A percentile compares a stretch with the other conserved stretches of the same genome.
Conservation (phyloP, 352 stramenopile genomes). For the Stramenopiles sp. region DNA sequence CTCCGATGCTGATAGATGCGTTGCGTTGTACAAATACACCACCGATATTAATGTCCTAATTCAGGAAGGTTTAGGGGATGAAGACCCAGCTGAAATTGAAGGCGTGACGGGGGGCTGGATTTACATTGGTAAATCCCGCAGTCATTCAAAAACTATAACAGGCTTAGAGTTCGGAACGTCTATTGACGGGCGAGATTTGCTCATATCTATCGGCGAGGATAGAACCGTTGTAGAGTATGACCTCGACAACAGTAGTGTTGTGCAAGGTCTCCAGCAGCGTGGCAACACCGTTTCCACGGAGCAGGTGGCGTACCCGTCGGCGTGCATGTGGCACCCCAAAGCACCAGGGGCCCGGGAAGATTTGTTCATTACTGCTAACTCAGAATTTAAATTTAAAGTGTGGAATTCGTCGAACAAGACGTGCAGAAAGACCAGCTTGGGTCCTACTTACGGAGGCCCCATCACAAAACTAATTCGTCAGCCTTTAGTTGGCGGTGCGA, state of each 20-base stretch:
- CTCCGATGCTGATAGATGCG: constrained; percentile 41
- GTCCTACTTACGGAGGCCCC: constrained; percentile 60
- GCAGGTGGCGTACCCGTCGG: constrained; percentile 51
- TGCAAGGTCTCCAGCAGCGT: constrained; percentile 57
- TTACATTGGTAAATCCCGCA: constrained; percentile 50
- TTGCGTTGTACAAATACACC: constrained; percentile 31
- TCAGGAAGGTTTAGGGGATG: too few relatives aligned
- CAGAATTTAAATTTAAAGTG: constrained; percentile 75
- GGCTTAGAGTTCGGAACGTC: constrained; percentile 57
- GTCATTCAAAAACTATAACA: constrained; percentile 53
- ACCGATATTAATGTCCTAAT: too few relatives aligned
- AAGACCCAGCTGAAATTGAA: neutral
- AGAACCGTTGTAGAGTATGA: constrained; percentile 65
- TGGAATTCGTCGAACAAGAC: constrained; percentile 69
- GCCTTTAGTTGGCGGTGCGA: too few relatives aligned
- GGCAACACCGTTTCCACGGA: constrained; percentile 47
- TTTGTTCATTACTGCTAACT: constrained; percentile 58
- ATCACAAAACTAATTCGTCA: constrained; percentile 61
- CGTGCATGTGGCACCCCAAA: constrained; percentile 66
- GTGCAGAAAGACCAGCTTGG: constrained; percentile 63
- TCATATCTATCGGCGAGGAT: constrained; percentile 63
- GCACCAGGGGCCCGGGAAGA: constrained; percentile 53
- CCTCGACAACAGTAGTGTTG: constrained; percentile 45
- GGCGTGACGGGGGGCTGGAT: constrained; percentile 35
- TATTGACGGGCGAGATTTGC: constrained; percentile 38